Evolutionary conservation across 495 filamentous ascomycete genomes (phyloP), one percentile per base, ranked within the genome.

Genomic region (Penicillium angulare): DNA sequence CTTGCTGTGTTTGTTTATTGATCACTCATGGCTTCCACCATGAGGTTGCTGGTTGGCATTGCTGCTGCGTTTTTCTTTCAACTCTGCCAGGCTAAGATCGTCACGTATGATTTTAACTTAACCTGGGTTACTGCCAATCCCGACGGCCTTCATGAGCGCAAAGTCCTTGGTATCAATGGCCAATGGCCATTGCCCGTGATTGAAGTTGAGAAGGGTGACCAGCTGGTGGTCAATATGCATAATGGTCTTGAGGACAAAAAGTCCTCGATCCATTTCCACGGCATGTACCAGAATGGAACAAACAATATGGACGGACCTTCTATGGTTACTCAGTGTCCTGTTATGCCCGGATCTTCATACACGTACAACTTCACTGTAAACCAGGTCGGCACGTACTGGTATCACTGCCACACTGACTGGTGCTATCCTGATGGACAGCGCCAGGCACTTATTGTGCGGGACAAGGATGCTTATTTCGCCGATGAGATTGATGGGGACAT

Each of bases 381-480:
- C 49, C 84, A 91, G 63, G 80, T 80, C 10, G 88, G 88, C 24
- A 88, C 86, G 0, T 91, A 89, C 67, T 92, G 89, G 89, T 92
- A 91, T 57, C 88, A 92, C 63, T 88, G 83, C 12, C 88, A 92
- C 59, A 74, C 75, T 16, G 69, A 72, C 35, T 78, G 73, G 4
- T 86, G 88, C 60, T 90, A 89, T 46, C 85, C 87, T 2, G 88
- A 92, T 62, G 88, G 89, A 23, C 75, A 87, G 24, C 77, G 86
- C 43, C 86, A 85, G 2, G 79, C 87, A 0, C 63, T 93, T 31
- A 81, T 92, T 36, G 71, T 93, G 27, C 79, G 89, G 43, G 87
- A 90, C 58, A 79, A 57, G 73, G 0, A 61, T 0, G 69, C 73
- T 10, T 86, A 86, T 3, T 87, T 81, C 59, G 57, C 65, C 23